Evolutionary conservation across 257 asterid species (phyloP).

Genomic region (Solanum piurae): DNA sequence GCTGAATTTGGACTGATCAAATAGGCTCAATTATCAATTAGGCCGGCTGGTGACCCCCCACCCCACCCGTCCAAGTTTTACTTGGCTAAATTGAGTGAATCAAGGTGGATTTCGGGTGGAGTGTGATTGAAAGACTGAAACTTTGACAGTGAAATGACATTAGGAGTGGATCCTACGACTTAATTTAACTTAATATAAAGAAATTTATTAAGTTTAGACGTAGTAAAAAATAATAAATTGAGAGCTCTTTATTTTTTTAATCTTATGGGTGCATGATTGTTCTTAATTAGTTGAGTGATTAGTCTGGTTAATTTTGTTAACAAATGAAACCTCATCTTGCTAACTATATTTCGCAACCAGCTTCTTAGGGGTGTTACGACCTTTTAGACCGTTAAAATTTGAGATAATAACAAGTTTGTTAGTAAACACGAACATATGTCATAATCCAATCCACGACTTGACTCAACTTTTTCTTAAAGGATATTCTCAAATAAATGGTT

Average conservation of each 20-base stretch:
- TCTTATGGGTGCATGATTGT: not conserved
- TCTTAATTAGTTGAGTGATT: no score
- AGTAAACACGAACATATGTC: not conserved
- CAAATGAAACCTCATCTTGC: not conserved
- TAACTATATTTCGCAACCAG: no score
- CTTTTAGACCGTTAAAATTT: no score
- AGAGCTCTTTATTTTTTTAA: no score
- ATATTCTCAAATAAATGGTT: no score
- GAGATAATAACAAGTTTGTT: not conserved
- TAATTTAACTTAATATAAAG: no score
- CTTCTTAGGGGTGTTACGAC: not conserved
- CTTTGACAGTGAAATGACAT: accelerated
- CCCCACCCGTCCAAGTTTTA: not conserved
- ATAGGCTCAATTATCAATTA: not conserved
- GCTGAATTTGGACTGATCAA: no score
- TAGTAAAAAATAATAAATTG: no score
- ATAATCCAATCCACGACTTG: no score
- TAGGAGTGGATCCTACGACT: not conserved
- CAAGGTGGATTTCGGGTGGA: not conserved
- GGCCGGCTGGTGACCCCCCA: not conserved
- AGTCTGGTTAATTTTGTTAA: no score
- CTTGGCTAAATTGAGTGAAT: not conserved
- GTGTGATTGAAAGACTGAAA: not conserved
- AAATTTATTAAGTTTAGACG: no score
- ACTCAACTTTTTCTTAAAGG: no score